phyloP scores from a whole-genome alignment of 73 alveolate species.

The Tetrahymena malaccensis region DNA sequence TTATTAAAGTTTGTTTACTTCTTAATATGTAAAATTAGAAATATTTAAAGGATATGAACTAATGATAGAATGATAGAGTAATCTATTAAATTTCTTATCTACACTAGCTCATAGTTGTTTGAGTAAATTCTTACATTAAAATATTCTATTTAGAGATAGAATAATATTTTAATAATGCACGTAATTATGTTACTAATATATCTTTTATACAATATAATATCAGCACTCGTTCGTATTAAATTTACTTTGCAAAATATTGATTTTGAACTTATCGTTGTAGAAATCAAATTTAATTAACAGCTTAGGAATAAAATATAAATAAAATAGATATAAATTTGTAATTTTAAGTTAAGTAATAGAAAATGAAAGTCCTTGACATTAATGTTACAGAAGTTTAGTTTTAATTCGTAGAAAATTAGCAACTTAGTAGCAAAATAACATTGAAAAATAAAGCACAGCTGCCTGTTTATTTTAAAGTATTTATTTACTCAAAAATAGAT shows the following conservation, averaged over 20 bases:
- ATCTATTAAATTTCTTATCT: too few relatives aligned
- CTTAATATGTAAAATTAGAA: too few relatives aligned
- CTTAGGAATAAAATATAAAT: background rate
- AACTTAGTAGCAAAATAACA: background rate
- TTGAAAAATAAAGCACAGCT: background rate
- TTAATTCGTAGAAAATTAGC: background rate
- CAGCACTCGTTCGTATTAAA: background rate
- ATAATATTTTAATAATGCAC: background rate
- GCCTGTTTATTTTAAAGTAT: background rate
- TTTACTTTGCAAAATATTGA: background rate
- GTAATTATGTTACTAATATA: background rate
- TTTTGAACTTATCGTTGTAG: background rate
- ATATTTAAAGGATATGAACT: too few relatives aligned
- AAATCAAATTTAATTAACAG: background rate
- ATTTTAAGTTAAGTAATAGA: background rate
- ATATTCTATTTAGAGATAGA: background rate
- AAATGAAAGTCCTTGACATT: background rate
- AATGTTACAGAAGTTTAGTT: background rate
- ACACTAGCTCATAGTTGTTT: too few relatives aligned
- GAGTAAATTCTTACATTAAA: background rate
- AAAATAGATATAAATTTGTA: background rate
- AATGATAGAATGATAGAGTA: background rate
- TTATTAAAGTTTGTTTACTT: too few relatives aligned
- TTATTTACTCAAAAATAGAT: background rate
- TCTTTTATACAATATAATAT: background rate